Percentiles rank a stretch among this genome's conserved stretches.
phyloP scores from a whole-genome alignment of 768 basidiomycete genomes.

The Kwoniella newhampshirensis region DNA sequence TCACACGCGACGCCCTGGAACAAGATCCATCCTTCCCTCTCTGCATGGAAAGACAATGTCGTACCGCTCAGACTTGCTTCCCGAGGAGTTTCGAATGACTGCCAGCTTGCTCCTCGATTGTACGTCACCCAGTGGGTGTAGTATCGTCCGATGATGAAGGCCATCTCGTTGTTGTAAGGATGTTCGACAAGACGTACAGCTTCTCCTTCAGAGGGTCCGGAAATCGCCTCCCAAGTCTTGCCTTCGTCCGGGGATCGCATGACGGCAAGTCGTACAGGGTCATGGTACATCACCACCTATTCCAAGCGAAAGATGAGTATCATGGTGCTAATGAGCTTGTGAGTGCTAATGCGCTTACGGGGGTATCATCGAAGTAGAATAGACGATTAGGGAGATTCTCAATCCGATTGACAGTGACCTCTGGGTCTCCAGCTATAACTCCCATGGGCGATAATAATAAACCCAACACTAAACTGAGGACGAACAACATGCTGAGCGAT shows the following conservation, averaged over 20 bases:
- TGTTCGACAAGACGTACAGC: constrained; percentile 77
- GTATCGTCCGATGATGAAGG: constrained; percentile 77
- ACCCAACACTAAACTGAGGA: constrained; percentile 4
- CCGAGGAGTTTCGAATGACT: constrained; percentile 67
- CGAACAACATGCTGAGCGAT: not conserved
- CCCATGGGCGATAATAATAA: constrained; percentile 2
- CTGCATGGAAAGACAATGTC: constrained; percentile 86
- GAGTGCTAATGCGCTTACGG: constrained; percentile 59
- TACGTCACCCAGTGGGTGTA: constrained; percentile 81
- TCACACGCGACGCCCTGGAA: constrained; percentile 51
- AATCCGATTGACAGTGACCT: constrained; percentile 57
- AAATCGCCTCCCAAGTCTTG: constrained; percentile 62
- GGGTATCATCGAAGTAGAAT: constrained; percentile 91
- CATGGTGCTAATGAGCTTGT: not conserved
- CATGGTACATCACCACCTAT: constrained; percentile 77
- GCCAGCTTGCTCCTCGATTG: constrained; percentile 86
- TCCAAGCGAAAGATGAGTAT: not conserved
- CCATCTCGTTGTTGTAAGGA: constrained; percentile 77
- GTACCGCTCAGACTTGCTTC: constrained; percentile 53
- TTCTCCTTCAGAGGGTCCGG: constrained; percentile 62
- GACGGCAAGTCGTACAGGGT: constrained; percentile 66
- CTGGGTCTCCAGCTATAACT: constrained; percentile 30
- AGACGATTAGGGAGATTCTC: constrained; percentile 70
- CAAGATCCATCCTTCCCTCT: constrained; percentile 58
- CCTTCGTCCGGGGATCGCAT: constrained; percentile 86